Evolutionary conservation across 495 filamentous ascomycete species (phyloP).

Genomic region (Neurospora sp.): DNA sequence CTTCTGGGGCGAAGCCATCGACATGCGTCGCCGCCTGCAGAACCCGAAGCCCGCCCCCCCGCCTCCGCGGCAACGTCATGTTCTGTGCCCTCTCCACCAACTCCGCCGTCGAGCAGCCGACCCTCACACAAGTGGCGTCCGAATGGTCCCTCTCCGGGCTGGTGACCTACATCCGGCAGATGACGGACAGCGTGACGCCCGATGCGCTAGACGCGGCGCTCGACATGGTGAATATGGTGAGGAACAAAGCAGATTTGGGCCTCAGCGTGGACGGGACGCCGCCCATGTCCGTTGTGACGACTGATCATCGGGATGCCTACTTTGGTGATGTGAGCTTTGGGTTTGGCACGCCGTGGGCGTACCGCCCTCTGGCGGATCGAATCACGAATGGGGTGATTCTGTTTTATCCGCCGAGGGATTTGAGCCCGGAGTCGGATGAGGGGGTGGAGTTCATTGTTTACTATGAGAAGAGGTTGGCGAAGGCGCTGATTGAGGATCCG

Average conservation of each 20-base stretch:
- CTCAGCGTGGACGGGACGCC: slow-evolving; percentile 21
- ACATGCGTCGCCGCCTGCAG: slow-evolving; percentile 31
- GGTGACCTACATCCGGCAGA: slow-evolving; percentile 27
- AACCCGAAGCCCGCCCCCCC: slow-evolving; percentile 17
- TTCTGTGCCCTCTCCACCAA: slow-evolving; percentile 16
- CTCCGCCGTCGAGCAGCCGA: slow-evolving; percentile 11
- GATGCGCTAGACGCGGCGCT: slow-evolving; percentile 19
- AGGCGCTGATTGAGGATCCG: slow-evolving; percentile 26
- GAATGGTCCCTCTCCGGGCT: slow-evolving; percentile 25
- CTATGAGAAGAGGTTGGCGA: slow-evolving; percentile 27
- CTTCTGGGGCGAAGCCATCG: slow-evolving; percentile 26
- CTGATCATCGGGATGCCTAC: slow-evolving; percentile 24
- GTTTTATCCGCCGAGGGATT: slow-evolving; percentile 19
- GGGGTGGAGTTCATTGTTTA: slow-evolving; percentile 34
- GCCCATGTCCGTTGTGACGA: slow-evolving; percentile 17
- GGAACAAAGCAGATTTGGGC: slow-evolving; percentile 27
- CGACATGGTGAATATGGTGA: slow-evolving; percentile 21
- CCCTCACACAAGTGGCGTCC: slow-evolving; percentile 24
- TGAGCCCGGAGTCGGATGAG: slow-evolving; percentile 24
- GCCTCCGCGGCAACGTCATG: slow-evolving; percentile 30
- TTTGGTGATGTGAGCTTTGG: slow-evolving; percentile 21
- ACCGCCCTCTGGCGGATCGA: slow-evolving; percentile 17
- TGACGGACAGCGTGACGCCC: slow-evolving; percentile 29
- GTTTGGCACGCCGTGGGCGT: slow-evolving; percentile 18
- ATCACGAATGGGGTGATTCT: slow-evolving; percentile 20